Base-by-base conservation (phyloP, 768 basidiomycete genomes). In the Leccinum olivaceopallidum region DNA sequence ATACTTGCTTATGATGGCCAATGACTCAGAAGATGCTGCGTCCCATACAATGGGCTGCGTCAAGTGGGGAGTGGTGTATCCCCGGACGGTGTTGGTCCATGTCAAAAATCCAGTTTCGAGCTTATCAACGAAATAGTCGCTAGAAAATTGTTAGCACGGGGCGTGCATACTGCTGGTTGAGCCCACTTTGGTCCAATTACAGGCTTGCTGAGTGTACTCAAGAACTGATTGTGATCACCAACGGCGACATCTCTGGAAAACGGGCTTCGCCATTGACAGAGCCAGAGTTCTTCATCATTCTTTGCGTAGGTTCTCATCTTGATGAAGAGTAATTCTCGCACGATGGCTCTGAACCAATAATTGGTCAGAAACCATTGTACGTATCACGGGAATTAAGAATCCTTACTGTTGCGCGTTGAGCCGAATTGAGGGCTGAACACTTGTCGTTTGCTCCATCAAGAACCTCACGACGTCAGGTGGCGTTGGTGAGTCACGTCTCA, bases 271-370 rank as follows among this genome's bases (percentile, higher is more conserved):
- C 89, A 92, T 68, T 85, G 83, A 53, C 85, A 85, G 39, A 84
- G 72, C 92, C 92, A 93, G 22, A 92, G 78, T 58, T 89, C 87
- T 42, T 87, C 83, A 4, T 72, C 72, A 5, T 82, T 83, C 65
- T 76, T 76, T 37, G 90, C 83, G 67, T 89, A 89, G 8, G 86
- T 89, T 59, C 92, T 83, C 60, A 91, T 83, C 74, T 93, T 93
- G 69, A 92, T 79, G 65, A 85, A 84, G 36, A 82, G 80, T 47
- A 86, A 77, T 39, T 91, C 69, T 69, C 87, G 89, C 18, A 86
- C 81, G 26, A 92, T 73, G 10, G 85, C 90, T 60, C 90, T 91
- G 61, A 8, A 54, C 10, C 1, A 26, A 65, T 20, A 56, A 53
- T 39, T 55, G 30, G 44, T 37, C 36, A 48, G 20, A 55, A 56